phyloP scores from a whole-genome alignment of 306 rosid species.

The Hippophae tibetana region DNA sequence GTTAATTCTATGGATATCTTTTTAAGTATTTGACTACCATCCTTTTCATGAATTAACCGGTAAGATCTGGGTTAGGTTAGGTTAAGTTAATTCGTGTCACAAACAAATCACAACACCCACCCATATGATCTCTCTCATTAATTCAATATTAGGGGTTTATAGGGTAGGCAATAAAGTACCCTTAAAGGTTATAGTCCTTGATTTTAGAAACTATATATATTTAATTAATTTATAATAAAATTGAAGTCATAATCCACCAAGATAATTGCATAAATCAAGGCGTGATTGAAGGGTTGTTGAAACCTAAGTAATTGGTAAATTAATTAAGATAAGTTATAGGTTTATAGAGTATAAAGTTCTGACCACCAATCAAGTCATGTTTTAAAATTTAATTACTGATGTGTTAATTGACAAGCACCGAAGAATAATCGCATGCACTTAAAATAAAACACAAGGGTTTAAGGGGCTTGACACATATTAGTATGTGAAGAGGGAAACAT shows the following conservation, averaged over 20 bases:
- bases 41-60: slow-evolving; percentile 7
- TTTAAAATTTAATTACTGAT: no score
- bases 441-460: slow-evolving; percentile 14
- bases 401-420: no score
- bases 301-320: slow-evolving; percentile 31
- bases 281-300: slow-evolving; percentile 74
- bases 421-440: slow-evolving; percentile 1
- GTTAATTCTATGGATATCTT: slow-evolving; percentile 6
- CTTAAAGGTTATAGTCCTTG: no score
- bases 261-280: slow-evolving; percentile 60
- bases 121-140: no score
- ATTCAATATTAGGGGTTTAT: no score
- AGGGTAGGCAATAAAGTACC: no score
- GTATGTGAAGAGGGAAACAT: slow-evolving; percentile 51
- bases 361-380: no score
- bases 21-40: no score
- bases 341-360: no score
- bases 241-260: slow-evolving; percentile 29
- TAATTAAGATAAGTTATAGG: no score
- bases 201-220: neutral
- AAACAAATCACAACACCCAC: no score
- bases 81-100: no score
- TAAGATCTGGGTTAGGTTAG: slow-evolving; percentile 1
- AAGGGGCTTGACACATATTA: slow-evolving; percentile 10
- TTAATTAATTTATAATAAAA: neutral